A percentile compares a stretch with the other conserved stretches of the same genome.
phyloP scores from a whole-genome alignment of 768 basidiomycete species.

The Ramaria rubella region DNA sequence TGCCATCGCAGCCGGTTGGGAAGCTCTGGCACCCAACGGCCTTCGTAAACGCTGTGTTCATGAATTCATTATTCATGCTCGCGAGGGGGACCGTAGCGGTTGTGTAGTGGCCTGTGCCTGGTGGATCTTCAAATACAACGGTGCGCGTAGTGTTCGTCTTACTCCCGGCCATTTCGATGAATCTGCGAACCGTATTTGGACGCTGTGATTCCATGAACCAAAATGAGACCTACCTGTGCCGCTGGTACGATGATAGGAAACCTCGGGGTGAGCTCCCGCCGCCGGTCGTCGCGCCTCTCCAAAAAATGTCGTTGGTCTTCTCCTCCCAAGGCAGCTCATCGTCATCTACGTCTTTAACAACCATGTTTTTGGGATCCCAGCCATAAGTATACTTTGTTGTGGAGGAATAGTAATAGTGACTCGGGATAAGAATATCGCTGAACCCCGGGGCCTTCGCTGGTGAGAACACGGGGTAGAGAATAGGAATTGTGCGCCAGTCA shows the following conservation, averaged over 20 bases:
- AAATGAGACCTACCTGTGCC: slow-evolving; percentile 55
- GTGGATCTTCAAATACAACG: slow-evolving; percentile 65
- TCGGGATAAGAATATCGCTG: slow-evolving; percentile 87
- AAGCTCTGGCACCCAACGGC: slow-evolving; percentile 63
- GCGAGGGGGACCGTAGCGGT: slow-evolving; percentile 54
- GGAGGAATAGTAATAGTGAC: slow-evolving; percentile 90
- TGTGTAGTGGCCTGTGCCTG: slow-evolving; percentile 47
- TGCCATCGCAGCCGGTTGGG: slow-evolving; percentile 63
- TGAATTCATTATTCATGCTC: slow-evolving; percentile 67
- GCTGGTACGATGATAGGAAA: slow-evolving; percentile 75
- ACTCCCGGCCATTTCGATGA: slow-evolving; percentile 74
- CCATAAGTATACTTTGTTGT: slow-evolving; percentile 82
- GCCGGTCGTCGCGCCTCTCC: slow-evolving; percentile 95
- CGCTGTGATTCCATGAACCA: slow-evolving; percentile 15
- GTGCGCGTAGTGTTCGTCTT: slow-evolving; percentile 46
- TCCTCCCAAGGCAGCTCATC: slow-evolving; percentile 87
- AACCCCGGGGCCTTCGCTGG: slow-evolving; percentile 84
- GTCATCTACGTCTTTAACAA: slow-evolving; percentile 69
- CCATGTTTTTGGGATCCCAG: slow-evolving; percentile 73
- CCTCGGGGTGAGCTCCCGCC: slow-evolving; percentile 85
- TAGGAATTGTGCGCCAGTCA: slow-evolving; percentile 86
- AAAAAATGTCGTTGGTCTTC: slow-evolving; percentile 84
- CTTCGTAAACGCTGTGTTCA: slow-evolving; percentile 86
- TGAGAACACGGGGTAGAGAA: slow-evolving; percentile 90
- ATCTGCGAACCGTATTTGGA: slow-evolving; percentile 30